A percentile compares a stretch with the other conserved stretches of the same genome.
Evolutionary conservation across 2,329 filamentous ascomycete species (phyloP).

Genomic region (Colletotrichum viniferum): DNA sequence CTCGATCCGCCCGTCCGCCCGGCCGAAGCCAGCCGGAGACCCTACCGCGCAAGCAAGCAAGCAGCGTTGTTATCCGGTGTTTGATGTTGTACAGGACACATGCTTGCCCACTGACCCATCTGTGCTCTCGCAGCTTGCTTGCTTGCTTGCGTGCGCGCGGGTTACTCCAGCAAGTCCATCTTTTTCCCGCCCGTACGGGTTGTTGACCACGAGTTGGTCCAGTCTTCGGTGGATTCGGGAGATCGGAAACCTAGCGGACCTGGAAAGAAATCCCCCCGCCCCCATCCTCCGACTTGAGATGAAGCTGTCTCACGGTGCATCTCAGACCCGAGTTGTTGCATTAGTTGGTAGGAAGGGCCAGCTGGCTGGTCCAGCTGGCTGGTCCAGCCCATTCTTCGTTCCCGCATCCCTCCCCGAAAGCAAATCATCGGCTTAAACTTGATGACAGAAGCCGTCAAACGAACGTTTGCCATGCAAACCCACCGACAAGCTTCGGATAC

Average conservation of each 20-base stretch:
- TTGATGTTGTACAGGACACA: not conserved
- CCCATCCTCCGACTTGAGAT: constrained; percentile 16
- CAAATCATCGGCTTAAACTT: constrained; percentile 13
- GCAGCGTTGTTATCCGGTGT: not conserved
- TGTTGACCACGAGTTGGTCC: constrained; percentile 1
- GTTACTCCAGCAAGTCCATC: not conserved
- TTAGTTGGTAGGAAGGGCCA: not conserved
- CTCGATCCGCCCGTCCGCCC: constrained; percentile 2
- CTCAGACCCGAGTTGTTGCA: constrained; percentile 20
- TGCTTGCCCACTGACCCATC: not conserved
- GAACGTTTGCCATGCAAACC: not conserved
- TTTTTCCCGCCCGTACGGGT: not conserved
- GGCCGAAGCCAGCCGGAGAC: not conserved
- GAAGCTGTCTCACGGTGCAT: constrained; percentile 20
- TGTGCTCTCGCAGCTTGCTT: not conserved
- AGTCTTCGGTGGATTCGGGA: constrained; percentile 17
- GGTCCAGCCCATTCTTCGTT: not conserved
- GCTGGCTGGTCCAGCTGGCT: not conserved
- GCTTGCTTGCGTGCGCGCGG: too few species aligned
- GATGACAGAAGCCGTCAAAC: constrained; percentile 17
- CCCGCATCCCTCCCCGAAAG: not conserved
- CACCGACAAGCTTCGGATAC: constrained; percentile 3
- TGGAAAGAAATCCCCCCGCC: not conserved
- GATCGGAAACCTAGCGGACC: constrained; percentile 14
- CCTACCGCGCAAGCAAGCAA: not conserved